Conservation (phyloP, 2,329 filamentous ascomycete genomes). For the Talaromyces sp. region DNA sequence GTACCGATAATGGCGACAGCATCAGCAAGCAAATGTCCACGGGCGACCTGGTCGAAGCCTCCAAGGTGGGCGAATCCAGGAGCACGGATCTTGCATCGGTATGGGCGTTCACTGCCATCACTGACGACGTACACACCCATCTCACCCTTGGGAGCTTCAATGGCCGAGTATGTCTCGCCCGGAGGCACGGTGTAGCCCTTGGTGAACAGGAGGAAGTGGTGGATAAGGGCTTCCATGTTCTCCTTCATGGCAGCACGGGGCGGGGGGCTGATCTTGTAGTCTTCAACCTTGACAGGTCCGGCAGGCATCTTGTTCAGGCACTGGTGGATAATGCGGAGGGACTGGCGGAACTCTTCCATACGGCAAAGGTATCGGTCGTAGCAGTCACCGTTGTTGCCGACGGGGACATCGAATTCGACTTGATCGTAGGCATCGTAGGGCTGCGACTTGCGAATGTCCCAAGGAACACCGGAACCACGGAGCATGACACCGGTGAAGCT, state of each 20-base stretch:
- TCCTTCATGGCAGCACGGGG: constrained; percentile 99
- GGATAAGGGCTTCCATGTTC: constrained; percentile 99
- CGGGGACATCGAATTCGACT: constrained; percentile 96
- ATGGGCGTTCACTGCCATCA: constrained; percentile 92
- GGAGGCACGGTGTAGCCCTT: constrained; percentile 97
- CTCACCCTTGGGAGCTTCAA: constrained; percentile 99
- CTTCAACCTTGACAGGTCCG: constrained; percentile 89
- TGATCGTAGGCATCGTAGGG: constrained; percentile 97
- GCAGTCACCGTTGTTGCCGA: constrained; percentile 95
- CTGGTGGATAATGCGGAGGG: constrained; percentile 95
- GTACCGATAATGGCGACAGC: constrained; percentile 89
- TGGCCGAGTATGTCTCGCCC: constrained; percentile 95
- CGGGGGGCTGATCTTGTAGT: constrained; percentile 96
- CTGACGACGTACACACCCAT: constrained; percentile 98
- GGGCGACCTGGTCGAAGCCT: constrained; percentile 88
- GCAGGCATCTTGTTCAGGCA: constrained; percentile 98
- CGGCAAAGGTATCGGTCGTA: constrained; percentile 98
- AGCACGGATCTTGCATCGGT: constrained; percentile 94
- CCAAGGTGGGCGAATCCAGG: constrained; percentile 93
- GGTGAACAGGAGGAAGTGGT: constrained; percentile 98
- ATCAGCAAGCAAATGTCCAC: constrained; percentile 90
- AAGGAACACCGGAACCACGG: constrained; percentile 90
- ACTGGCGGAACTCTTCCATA: constrained; percentile 99
- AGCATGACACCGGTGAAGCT: constrained; percentile 98
- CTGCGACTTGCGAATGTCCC: constrained; percentile 93